Percentiles rank a stretch among this genome's conserved stretches.
Evolutionary conservation across 495 filamentous ascomycete genomes (phyloP).

Genomic region (Arthonia radiata): DNA sequence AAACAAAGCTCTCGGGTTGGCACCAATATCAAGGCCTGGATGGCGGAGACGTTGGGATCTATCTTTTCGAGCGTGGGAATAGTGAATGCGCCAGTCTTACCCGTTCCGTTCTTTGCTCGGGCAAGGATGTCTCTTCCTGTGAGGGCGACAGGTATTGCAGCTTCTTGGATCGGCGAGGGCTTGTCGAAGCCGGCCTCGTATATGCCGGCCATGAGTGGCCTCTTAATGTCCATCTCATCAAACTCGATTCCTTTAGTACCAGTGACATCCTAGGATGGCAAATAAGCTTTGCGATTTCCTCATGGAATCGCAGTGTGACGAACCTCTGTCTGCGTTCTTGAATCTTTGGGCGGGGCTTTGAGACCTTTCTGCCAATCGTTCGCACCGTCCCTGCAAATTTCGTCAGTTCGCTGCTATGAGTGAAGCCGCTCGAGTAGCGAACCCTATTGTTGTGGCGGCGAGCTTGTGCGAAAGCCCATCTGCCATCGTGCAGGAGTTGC

Average conservation of each 20-base stretch:
- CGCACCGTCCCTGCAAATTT: not conserved
- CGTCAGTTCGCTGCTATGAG: too few species aligned
- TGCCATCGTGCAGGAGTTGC: too few species aligned
- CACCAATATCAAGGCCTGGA: constrained; percentile 85
- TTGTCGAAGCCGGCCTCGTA: constrained; percentile 98
- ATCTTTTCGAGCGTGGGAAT: constrained; percentile 89
- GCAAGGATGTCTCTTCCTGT: constrained; percentile 89
- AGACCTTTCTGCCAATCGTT: constrained; percentile 58
- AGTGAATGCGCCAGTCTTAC: constrained; percentile 93
- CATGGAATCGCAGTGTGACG: constrained; percentile 6
- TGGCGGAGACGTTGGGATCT: constrained; percentile 85
- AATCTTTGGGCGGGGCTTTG: constrained; percentile 59
- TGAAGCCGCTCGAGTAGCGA: too few species aligned
- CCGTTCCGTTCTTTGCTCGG: constrained; percentile 92
- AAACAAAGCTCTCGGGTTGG: constrained; percentile 94
- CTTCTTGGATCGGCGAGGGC: constrained; percentile 97
- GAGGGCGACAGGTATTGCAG: constrained; percentile 86
- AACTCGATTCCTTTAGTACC: constrained; percentile 93
- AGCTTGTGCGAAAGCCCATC: too few species aligned
- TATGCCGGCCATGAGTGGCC: constrained; percentile 92
- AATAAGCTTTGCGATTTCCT: not conserved
- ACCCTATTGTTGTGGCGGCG: too few species aligned
- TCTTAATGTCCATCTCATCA: constrained; percentile 84
- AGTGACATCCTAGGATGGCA: constrained; percentile 55
- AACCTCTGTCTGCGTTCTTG: constrained; percentile 84